Evolutionary conservation across 2,329 filamentous ascomycete genomes (phyloP).

Genomic region (Claviceps cyperi): DNA sequence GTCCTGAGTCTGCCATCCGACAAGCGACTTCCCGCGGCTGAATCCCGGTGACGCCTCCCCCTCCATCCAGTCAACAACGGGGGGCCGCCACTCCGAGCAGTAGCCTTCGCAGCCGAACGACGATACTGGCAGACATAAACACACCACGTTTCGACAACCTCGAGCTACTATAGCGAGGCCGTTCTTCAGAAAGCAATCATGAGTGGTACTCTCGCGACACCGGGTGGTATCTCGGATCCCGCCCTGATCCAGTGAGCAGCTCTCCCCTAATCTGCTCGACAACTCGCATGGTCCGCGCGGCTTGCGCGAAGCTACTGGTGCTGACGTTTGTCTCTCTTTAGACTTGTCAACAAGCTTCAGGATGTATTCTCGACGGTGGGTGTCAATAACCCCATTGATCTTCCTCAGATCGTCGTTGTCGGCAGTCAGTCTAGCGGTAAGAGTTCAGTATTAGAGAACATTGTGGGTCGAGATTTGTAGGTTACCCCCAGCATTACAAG

Average conservation of each 20-base stretch:
- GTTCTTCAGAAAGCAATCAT: conserved; percentile 13
- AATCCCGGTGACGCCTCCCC: conserved; percentile 3
- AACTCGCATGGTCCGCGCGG: neutral
- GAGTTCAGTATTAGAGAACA: conserved; percentile 97
- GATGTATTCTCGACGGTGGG: conserved; percentile 98
- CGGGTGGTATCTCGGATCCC: conserved; percentile 51
- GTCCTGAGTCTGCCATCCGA: neutral
- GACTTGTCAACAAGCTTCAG: conserved; percentile 95
- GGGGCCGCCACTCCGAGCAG: conserved; percentile 1
- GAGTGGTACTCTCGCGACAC: conserved; percentile 24
- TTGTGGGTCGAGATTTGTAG: conserved; percentile 97
- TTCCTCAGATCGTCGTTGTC: conserved; percentile 95
- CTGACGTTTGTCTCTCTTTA: conserved; percentile 15
- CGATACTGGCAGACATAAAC: neutral
- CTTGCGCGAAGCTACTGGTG: neutral
- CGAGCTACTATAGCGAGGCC: neutral
- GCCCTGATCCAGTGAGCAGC: conserved; percentile 45
- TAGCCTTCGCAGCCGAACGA: neutral
- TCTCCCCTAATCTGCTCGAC: conserved; percentile 2
- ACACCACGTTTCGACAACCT: neutral
- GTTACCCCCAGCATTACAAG: conserved; percentile 20
- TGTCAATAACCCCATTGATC: conserved; percentile 97
- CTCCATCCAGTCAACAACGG: neutral
- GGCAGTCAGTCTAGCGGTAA: conserved; percentile 98
- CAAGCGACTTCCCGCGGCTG: neutral